phyloP scores from a whole-genome alignment of 257 asterid genomes.

The Salvia rosmarinus region DNA sequence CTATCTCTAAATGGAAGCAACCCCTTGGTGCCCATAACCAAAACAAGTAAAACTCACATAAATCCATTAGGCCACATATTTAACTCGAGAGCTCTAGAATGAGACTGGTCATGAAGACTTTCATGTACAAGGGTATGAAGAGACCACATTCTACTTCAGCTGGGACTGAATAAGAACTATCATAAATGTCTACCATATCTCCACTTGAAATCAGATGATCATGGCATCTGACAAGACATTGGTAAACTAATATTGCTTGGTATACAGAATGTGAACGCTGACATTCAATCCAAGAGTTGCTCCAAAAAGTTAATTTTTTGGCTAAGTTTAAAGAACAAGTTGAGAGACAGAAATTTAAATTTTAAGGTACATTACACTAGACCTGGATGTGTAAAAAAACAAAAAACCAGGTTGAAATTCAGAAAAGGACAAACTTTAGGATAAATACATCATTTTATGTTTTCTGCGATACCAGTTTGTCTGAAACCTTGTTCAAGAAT shows the following conservation, averaged over 20 bases:
- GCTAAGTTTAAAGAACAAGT: background rate
- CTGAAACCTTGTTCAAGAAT: slow-evolving; percentile 6
- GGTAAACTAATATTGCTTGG: slow-evolving; percentile 1
- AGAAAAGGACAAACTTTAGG: background rate
- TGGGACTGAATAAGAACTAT: too few species aligned
- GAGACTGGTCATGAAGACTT: too few species aligned
- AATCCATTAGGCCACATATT: too few species aligned
- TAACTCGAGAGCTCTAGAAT: too few species aligned
- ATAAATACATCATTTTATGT: background rate
- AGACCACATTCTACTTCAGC: too few species aligned
- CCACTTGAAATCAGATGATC: slow-evolving; percentile 19
- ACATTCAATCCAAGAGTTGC: background rate
- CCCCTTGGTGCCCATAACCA: too few species aligned
- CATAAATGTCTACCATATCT: too few species aligned
- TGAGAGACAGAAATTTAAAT: background rate
- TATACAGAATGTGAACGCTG: background rate
- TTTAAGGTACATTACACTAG: background rate
- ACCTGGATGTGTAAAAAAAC: slow-evolving; percentile 14
- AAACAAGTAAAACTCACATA: too few species aligned
- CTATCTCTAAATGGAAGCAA: too few species aligned
- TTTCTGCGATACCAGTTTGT: background rate
- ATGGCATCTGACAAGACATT: slow-evolving; percentile 18
- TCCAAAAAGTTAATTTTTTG: background rate
- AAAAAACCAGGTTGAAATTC: background rate
- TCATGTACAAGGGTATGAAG: too few species aligned